Base-by-base conservation (phyloP, 768 basidiomycete genomes). In the Russula foetens region DNA sequence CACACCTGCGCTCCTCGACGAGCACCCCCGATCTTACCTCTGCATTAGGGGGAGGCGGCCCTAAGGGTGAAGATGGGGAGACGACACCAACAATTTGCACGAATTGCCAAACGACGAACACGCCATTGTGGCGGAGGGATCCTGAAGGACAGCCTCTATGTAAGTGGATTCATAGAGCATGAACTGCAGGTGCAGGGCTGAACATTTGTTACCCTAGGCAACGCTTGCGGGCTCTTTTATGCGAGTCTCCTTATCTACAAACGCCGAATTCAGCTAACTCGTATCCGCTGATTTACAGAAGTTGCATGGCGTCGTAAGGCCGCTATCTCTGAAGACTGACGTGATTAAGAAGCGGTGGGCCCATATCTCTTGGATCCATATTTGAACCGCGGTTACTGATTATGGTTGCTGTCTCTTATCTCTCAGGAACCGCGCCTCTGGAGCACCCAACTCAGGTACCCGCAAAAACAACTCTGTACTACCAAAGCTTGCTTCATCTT, bases 101-200 rank as follows among this genome's bases (percentile, higher is more conserved):
- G 7, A 98, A 98, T 70, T 98, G 95, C 72, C 86, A 90, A 67
- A 98, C 95, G 57, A 95, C 91, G 14, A 97, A 93, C 70, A 98
- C 95, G 41, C 92, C 92, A 9, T 75, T 96, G 48, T 96, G 92
- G 92, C 81, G 92, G 71, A 77, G 92, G 63, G 92, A 96, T 75
- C 90, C 92, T 0, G 92, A 95, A 68, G 92, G 92, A 21, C 91
- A 94, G 68, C 92, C 92, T 33, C 75, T 96, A 54, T 96, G 92
- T 88, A 74, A 77, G 84, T 81, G 29, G 39, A 3, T 39, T 53
- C 28, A 19, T 21, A 35, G 24, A 52, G 45, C 43, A 50, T 62
- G 9, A 33, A 59, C 63, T 65, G 47, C 47, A 63, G 68, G 55
- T 58, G 44, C 66, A 12, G 55, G 43, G 58, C 68, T 70, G 58